Conservation (phyloP, 352 stramenopile genomes). For the Globisporangium carolinianum region DNA sequence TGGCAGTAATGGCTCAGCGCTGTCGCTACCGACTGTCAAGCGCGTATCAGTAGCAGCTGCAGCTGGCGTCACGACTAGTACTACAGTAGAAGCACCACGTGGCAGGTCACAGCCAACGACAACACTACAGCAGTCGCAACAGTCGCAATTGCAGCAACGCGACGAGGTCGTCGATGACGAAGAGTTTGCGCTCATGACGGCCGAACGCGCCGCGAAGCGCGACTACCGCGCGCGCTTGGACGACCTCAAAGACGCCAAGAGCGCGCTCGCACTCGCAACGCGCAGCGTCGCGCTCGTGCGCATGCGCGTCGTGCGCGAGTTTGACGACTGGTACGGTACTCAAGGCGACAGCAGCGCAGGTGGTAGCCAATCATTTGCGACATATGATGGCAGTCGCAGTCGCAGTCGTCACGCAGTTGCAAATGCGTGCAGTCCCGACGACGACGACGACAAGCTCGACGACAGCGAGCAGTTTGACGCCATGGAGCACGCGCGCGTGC, state of each 20-base stretch:
- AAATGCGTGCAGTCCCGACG: constrained; percentile 1
- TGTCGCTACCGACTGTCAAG: too few relatives aligned
- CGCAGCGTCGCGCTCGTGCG: constrained; percentile 70
- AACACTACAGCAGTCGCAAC: not conserved
- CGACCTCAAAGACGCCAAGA: constrained; percentile 73
- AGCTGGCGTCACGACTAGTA: not conserved
- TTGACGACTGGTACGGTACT: constrained; percentile 79
- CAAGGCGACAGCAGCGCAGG: constrained; percentile 26
- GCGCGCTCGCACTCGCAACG: constrained; percentile 56
- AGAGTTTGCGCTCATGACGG: constrained; percentile 86
- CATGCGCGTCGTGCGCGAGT: constrained; percentile 72
- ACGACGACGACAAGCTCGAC: constrained; percentile 79
- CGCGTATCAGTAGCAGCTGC: not conserved
- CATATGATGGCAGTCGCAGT: constrained; percentile 18
- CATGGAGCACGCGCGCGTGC: constrained; percentile 85
- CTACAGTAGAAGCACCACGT: not conserved
- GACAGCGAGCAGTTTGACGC: constrained; percentile 90
- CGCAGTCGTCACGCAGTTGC: constrained; percentile 10
- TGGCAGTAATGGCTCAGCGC: not conserved
- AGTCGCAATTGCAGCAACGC: constrained; percentile 17
- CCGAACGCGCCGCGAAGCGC: constrained; percentile 80
- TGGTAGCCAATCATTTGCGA: constrained; percentile 12
- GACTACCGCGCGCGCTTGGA: constrained; percentile 81
- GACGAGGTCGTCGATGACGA: constrained; percentile 90
- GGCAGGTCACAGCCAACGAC: not conserved